These are phyloP conservation scores for Starmerella bombicola DNA, from an alignment of 805 yeast species.

Conservation along the genomic window DNA sequence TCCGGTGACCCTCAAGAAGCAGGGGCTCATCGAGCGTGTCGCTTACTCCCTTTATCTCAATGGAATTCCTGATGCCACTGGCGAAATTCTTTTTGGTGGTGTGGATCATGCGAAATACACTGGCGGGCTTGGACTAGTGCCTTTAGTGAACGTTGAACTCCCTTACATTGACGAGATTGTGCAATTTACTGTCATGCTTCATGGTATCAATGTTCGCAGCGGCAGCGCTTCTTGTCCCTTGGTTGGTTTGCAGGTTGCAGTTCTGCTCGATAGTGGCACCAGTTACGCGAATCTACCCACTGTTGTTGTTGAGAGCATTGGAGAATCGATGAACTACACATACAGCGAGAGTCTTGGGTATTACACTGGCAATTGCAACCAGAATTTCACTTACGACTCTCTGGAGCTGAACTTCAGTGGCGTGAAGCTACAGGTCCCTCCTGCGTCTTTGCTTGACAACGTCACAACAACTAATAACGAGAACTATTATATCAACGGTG, in stretches of 20 bases:
- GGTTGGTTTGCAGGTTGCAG: slow-evolving; percentile 28
- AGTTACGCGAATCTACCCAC: slow-evolving; percentile 39
- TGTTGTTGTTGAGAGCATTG: slow-evolving; percentile 23
- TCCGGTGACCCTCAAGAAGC: slow-evolving; percentile 28
- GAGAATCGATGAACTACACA: slow-evolving; percentile 29
- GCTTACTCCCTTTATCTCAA: slow-evolving; percentile 39
- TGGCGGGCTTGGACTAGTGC: slow-evolving; percentile 31
- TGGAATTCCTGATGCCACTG: slow-evolving; percentile 26
- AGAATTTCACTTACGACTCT: slow-evolving; percentile 15
- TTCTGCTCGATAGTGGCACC: slow-evolving; percentile 47
- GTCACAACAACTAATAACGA: slow-evolving; percentile 14
- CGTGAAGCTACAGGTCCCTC: slow-evolving; percentile 36
- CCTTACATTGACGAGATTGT: slow-evolving; percentile 1
- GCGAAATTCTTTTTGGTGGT: slow-evolving; percentile 36
- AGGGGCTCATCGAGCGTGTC: slow-evolving; percentile 33
- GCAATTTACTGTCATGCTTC: slow-evolving; percentile 14
- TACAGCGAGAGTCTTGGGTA: slow-evolving; percentile 31
- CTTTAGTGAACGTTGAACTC: slow-evolving; percentile 20
- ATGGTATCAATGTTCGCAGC: slow-evolving; percentile 9
- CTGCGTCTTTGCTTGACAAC: slow-evolving; percentile 6
- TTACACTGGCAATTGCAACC: slow-evolving; percentile 29
- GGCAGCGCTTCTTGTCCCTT: slow-evolving; percentile 8
- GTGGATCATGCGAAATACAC: slow-evolving; percentile 34
- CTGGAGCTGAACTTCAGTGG: slow-evolving; percentile 43
- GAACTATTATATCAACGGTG: not conserved